A percentile compares a stretch with the other conserved stretches of the same genome.
These are phyloP conservation scores for Aureobasidium zeae DNA, from an alignment of 2,329 filamentous ascomycete genomes.

Conservation along the genomic window DNA sequence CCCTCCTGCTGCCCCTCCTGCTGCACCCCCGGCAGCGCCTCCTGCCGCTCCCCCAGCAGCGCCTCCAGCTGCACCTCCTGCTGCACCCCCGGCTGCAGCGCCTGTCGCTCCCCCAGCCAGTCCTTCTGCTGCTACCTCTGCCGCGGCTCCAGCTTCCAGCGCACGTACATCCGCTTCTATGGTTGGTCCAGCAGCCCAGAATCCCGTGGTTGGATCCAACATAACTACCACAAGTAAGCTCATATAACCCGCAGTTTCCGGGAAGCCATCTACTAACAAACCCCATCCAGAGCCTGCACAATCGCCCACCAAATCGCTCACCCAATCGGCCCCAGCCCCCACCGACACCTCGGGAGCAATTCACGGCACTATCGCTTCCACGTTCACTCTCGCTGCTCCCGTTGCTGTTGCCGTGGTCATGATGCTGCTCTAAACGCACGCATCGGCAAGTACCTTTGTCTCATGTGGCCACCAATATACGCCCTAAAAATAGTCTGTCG, in stretches of 20 bases:
- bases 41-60: neutral
- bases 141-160: slow-evolving; percentile 4
- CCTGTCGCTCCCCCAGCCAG: neutral
- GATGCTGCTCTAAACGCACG: neutral
- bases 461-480: too few relatives aligned
- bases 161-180: neutral
- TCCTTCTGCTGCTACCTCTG: neutral
- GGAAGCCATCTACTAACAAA: neutral
- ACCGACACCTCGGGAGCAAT: neutral
- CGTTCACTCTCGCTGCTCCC: neutral
- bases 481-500: too few relatives aligned
- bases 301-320: too few relatives aligned
- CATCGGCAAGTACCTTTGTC: too few relatives aligned
- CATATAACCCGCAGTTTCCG: neutral
- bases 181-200: neutral
- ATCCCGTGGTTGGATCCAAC: neutral
- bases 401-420: neutral
- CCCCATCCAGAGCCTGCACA: neutral
- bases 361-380: neutral
- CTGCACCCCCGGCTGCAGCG: neutral
- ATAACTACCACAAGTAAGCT: slow-evolving; percentile 1
- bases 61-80: neutral
- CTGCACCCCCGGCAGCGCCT: neutral
- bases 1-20: neutral
- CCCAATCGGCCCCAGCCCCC: neutral